Conservation (phyloP, 805 yeast species). For the fission yeast (Schizosaccharomyces pombe) region DNA sequence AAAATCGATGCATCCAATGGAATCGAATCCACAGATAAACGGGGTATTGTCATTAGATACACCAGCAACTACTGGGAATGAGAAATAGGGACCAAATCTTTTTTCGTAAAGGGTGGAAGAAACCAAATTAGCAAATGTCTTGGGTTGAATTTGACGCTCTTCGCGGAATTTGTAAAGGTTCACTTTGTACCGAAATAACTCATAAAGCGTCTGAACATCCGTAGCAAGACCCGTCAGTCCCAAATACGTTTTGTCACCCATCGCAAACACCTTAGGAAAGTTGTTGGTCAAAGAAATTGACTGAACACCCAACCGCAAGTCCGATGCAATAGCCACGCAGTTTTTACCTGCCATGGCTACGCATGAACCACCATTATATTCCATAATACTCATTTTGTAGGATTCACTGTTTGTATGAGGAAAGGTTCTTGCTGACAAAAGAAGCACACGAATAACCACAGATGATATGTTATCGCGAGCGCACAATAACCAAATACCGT, state of each 20-base stretch:
- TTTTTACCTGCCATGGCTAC: slow-evolving; percentile 98
- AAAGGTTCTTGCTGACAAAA: too few species aligned
- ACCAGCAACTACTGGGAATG: slow-evolving; percentile 93
- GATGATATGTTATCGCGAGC: too few species aligned
- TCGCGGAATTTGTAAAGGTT: slow-evolving; percentile 77
- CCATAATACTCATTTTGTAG: slow-evolving; percentile 5
- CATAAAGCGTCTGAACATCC: slow-evolving; percentile 67
- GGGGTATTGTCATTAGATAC: slow-evolving; percentile 64
- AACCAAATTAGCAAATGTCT: slow-evolving; percentile 76
- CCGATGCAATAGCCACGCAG: slow-evolving; percentile 94
- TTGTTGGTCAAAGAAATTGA: slow-evolving; percentile 77
- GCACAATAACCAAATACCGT: too few species aligned
- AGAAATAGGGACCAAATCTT: slow-evolving; percentile 71
- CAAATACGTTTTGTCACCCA: slow-evolving; percentile 53
- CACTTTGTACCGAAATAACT: slow-evolving; percentile 60
- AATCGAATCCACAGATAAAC: slow-evolving; percentile 83
- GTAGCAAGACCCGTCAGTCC: slow-evolving; percentile 91
- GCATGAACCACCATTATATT: slow-evolving; percentile 55
- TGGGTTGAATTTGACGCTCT: slow-evolving; percentile 80
- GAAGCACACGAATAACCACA: too few species aligned
- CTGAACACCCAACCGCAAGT: slow-evolving; percentile 79
- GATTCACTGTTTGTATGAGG: too few species aligned
- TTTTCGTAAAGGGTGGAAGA: slow-evolving; percentile 73
- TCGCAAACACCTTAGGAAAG: slow-evolving; percentile 75
- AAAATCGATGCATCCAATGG: slow-evolving; percentile 87